Evolutionary conservation across 352 stramenopile species (phyloP).

Genomic region (Pythium sukuiense): DNA sequence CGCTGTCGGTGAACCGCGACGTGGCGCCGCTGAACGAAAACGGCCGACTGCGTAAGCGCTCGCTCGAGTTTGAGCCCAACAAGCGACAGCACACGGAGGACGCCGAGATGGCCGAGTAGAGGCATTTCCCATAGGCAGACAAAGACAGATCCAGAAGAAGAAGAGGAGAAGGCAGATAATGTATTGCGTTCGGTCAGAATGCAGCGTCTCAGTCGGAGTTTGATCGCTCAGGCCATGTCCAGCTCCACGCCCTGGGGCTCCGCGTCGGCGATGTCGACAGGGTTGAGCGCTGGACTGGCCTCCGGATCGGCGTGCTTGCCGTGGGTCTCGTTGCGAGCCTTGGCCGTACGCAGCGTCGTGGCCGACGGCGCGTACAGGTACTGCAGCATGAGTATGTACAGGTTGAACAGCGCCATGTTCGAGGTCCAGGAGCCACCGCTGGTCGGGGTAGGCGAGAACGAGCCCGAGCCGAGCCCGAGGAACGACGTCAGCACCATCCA

Average conservation of each 20-base stretch:
- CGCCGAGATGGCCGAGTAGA: slow-evolving; percentile 1
- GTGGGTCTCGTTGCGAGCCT: slow-evolving; percentile 23
- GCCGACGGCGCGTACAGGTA: slow-evolving; percentile 58
- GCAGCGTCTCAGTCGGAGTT: neutral
- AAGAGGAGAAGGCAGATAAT: slow-evolving; percentile 3
- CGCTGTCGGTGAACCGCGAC: slow-evolving; percentile 67
- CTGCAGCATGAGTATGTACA: slow-evolving; percentile 58
- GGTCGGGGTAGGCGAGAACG: slow-evolving; percentile 45
- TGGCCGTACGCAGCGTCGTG: slow-evolving; percentile 32
- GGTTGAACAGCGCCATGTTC: slow-evolving; percentile 53
- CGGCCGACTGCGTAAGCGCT: slow-evolving; percentile 54
- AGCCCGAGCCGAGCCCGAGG: slow-evolving; percentile 35
- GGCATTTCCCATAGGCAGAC: neutral
- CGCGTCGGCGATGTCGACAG: slow-evolving; percentile 1
- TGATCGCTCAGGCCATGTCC: slow-evolving; percentile 7
- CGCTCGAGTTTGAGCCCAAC: slow-evolving; percentile 47
- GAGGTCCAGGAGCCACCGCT: slow-evolving; percentile 55
- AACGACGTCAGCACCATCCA: slow-evolving; percentile 56
- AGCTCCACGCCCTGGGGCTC: slow-evolving; percentile 14
- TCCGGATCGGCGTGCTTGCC: slow-evolving; percentile 27
- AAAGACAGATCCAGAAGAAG: slow-evolving; percentile 2
- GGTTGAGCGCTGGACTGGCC: slow-evolving; percentile 25
- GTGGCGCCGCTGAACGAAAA: slow-evolving; percentile 66
- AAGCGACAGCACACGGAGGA: slow-evolving; percentile 40
- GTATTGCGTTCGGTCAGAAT: neutral